A percentile compares a stretch with the other conserved stretches of the same genome.
phyloP scores from a whole-genome alignment of 768 basidiomycete species.

The Xerocomus potaroensis region DNA sequence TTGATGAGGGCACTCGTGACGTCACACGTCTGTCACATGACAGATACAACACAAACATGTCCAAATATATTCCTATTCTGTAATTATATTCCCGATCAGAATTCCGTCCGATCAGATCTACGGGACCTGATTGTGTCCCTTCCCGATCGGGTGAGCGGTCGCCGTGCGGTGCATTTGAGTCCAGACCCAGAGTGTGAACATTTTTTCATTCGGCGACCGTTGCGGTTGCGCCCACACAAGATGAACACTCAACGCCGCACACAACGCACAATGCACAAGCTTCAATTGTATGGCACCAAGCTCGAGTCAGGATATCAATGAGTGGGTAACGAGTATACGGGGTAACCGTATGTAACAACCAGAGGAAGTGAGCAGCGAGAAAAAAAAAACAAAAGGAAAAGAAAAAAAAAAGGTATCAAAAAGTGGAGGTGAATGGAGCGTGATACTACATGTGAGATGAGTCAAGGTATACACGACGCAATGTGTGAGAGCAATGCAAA shows the following conservation, averaged over 20 bases:
- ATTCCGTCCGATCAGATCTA: constrained; percentile 33
- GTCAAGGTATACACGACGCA: constrained; percentile 35
- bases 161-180: constrained; percentile 12
- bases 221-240: constrained; percentile 18
- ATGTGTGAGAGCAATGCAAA: constrained; percentile 36
- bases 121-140: constrained; percentile 13
- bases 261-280: constrained; percentile 7
- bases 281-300: constrained; percentile 13
- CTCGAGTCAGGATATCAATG: constrained; percentile 31
- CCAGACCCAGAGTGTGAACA: constrained; percentile 11
- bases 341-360: constrained; percentile 35
- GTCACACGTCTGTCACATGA: constrained; percentile 24
- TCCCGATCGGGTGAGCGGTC: constrained; percentile 19
- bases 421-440: constrained; percentile 29
- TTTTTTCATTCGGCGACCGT: constrained; percentile 9
- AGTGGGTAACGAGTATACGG: constrained; percentile 34
- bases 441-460: constrained; percentile 37
- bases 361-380: constrained; percentile 11
- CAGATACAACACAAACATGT: constrained; percentile 12
- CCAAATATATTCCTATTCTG: constrained; percentile 14
- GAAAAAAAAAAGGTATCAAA: constrained; percentile 32
- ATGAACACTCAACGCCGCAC: constrained; percentile 25
- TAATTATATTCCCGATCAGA: constrained; percentile 31
- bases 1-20: constrained; percentile 17
- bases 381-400: constrained; percentile 9